Evolutionary conservation across 1,284 basidiomycete genomes (phyloP), one percentile per base, ranked within the genome.

Genomic region (Cryptococcus neoformans): DNA sequence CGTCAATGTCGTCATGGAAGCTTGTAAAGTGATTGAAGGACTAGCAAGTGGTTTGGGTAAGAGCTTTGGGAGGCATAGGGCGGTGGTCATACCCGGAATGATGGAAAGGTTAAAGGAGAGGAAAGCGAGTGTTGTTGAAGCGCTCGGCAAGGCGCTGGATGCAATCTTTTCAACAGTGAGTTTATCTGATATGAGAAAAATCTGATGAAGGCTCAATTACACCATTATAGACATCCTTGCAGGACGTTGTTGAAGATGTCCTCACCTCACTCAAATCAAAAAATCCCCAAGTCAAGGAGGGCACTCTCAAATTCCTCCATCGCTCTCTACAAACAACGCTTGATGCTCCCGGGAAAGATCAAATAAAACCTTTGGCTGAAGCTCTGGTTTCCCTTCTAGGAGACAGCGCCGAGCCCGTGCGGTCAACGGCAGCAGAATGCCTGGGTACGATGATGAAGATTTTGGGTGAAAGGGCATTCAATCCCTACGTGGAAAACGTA

Each of bases 271-370:
- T 93, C 28, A 86, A 87, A 66, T 88, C 89, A 62, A 99, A 99
- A 81, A 99, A 98, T 72, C 96, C 96, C 1, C 92, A 96, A 74
- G 91, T 98, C 46, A 96, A 96, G 73, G 92, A 96, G 74, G 90
- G 92, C 12, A 88, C 93, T 0, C 80, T 97, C 63, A 91, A 90
- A 68, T 98, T 96, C 72, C 80, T 98, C 17, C 84, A 83, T 16
- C 85, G 96, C 48, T 90, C 87, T 70, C 83, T 99, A 47, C 80
- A 85, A 1, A 75, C 74, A 2, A 87, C 85, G 0, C 84, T 86
- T 0, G 81, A 83, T 12, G 70, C 76, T 14, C 85, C 92, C 0
- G 82, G 83, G 45, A 84, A 86, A 46, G 80, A 83, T 3, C 91
- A 95, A 67, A 80, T 98, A 64, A 95, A 97, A 72, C 83, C 87